Evolutionary conservation across 2,329 filamentous ascomycete genomes (phyloP).

Genomic region (Phoma herbarum): DNA sequence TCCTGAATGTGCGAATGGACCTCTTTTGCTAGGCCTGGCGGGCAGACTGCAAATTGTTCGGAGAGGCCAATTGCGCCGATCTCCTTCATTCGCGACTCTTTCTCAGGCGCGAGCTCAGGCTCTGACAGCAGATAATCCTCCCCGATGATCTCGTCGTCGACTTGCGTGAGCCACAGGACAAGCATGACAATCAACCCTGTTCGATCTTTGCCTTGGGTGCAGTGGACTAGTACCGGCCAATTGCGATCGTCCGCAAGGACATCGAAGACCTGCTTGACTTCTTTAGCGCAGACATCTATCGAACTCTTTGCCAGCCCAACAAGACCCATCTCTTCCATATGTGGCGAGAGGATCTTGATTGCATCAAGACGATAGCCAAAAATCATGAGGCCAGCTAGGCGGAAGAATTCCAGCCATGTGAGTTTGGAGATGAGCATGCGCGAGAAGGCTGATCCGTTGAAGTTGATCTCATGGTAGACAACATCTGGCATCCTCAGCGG

Average conservation of each 20-base stretch:
- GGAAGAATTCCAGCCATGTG: conserved; percentile 71
- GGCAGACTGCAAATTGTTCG: conserved; percentile 72
- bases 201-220: conserved; percentile 89
- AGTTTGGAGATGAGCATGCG: conserved; percentile 72
- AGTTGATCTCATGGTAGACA: conserved; percentile 71
- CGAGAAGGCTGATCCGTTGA: conserved; percentile 78
- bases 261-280: conserved; percentile 65
- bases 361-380: conserved; percentile 74
- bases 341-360: conserved; percentile 71
- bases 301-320: conserved; percentile 74
- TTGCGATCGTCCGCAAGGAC: conserved; percentile 58
- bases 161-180: conserved; percentile 68
- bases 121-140: conserved; percentile 76
- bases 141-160: conserved; percentile 68
- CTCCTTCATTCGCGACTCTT: conserved; percentile 71
- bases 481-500: conserved; percentile 71
- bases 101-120: conserved; percentile 67
- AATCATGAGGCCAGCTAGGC: conserved; percentile 69
- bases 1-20: conserved; percentile 66
- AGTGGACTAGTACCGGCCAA: conserved; percentile 78
- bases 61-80: conserved; percentile 75
- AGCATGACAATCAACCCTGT: conserved; percentile 77
- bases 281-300: conserved; percentile 70
- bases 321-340: conserved; percentile 77
- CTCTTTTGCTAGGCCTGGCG: conserved; percentile 68